phyloP scores from a whole-genome alignment of 2,329 filamentous ascomycete species.

The Nakataea oryzae region DNA sequence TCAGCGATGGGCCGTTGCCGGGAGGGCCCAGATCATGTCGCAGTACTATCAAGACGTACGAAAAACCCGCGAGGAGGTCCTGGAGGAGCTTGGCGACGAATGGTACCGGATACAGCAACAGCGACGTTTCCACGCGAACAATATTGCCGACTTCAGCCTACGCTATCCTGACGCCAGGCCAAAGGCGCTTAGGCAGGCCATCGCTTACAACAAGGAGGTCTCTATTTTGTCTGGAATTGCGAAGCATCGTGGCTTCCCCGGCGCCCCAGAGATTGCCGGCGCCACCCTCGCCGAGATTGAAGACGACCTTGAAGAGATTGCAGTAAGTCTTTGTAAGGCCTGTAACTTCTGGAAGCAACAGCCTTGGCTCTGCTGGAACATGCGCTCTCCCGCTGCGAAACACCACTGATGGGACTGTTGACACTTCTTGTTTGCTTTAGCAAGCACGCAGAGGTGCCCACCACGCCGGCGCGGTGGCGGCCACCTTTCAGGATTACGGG shows the following conservation, averaged over 20 bases:
- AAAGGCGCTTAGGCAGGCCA: slow-evolving; percentile 73
- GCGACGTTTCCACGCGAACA: slow-evolving; percentile 56
- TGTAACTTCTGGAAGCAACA: background rate
- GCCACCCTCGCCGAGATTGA: slow-evolving; percentile 67
- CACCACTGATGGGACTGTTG: background rate
- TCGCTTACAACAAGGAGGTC: slow-evolving; percentile 91
- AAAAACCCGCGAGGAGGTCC: slow-evolving; percentile 67
- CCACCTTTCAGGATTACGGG: slow-evolving; percentile 3
- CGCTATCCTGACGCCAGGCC: slow-evolving; percentile 68
- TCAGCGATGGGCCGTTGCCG: slow-evolving; percentile 65
- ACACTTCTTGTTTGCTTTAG: background rate
- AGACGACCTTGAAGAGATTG: slow-evolving; percentile 81
- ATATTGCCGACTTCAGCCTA: slow-evolving; percentile 71
- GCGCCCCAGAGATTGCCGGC: slow-evolving; percentile 73
- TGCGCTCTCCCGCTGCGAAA: background rate
- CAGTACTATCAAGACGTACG: slow-evolving; percentile 85
- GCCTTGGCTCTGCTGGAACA: background rate
- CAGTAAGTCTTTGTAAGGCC: slow-evolving; percentile 46
- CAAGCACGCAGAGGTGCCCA: slow-evolving; percentile 1
- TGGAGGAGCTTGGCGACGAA: slow-evolving; percentile 75
- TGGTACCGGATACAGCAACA: slow-evolving; percentile 92
- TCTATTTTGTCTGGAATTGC: slow-evolving; percentile 83
- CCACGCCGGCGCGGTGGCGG: background rate
- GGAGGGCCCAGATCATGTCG: slow-evolving; percentile 75
- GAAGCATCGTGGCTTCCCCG: slow-evolving; percentile 93